These are phyloP conservation scores for Geranium incanum DNA, from an alignment of 441 rosid genomes.

Conservation along the genomic window DNA sequence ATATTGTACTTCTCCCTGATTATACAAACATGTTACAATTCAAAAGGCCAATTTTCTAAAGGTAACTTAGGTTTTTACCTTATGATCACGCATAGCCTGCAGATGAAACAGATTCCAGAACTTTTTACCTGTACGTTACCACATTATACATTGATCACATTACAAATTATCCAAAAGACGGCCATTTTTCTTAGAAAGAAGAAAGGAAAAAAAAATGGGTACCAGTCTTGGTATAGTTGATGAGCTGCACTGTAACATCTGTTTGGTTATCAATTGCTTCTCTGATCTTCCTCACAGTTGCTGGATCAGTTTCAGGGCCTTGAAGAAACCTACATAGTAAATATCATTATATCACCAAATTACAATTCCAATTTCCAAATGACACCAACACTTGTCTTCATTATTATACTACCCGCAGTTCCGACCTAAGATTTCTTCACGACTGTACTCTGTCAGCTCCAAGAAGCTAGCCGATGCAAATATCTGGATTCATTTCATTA, in stretches of 20 bases:
- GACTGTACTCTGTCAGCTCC: constrained; percentile 94
- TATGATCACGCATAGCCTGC: constrained; percentile 99
- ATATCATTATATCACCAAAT: not conserved
- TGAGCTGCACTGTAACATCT: constrained; percentile 91
- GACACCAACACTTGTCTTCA: not conserved
- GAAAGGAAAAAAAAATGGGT: constrained; percentile 15
- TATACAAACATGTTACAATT: constrained; percentile 3
- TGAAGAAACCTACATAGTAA: constrained; percentile 65
- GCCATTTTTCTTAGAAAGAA: too few species aligned
- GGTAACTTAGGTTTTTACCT: constrained; percentile 37
- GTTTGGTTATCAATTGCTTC: constrained; percentile 83
- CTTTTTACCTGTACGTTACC: constrained; percentile 57
- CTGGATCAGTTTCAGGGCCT: constrained; percentile 96
- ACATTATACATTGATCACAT: not conserved
- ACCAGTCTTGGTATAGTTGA: constrained; percentile 94
- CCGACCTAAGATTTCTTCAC: constrained; percentile 94
- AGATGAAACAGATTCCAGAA: constrained; percentile 97
- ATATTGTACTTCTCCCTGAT: constrained; percentile 95
- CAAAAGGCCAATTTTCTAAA: not conserved
- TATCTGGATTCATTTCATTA: constrained; percentile 42
- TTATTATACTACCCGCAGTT: constrained; percentile 64
- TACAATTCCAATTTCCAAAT: not conserved
- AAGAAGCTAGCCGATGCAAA: constrained; percentile 98
- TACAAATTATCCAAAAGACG: too few species aligned
- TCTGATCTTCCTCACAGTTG: constrained; percentile 82